Conservation (phyloP, 805 yeast species). For the Teunomyces barrocoloradensis region DNA sequence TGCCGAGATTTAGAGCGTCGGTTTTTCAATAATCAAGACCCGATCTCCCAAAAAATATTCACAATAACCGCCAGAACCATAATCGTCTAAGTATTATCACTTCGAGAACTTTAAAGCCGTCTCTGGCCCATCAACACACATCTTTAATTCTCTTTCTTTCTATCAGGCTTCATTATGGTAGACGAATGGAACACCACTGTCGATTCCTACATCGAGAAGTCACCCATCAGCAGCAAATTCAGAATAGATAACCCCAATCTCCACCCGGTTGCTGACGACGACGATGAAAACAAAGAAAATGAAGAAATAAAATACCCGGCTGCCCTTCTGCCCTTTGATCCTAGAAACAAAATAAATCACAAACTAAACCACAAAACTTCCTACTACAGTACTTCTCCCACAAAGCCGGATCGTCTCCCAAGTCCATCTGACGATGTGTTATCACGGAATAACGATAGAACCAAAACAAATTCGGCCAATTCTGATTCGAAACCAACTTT, state of each 20-base stretch:
- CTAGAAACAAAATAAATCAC: not conserved
- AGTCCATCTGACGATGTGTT: constrained; percentile 11
- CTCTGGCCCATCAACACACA: no score
- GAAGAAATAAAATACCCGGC: not conserved
- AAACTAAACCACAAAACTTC: constrained; percentile 9
- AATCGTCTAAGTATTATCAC: not conserved
- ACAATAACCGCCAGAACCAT: not conserved
- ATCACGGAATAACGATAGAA: not conserved
- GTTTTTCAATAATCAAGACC: no score
- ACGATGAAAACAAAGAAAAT: not conserved
- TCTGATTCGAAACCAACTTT: not conserved
- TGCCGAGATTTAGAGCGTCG: no score
- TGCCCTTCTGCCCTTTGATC: not conserved
- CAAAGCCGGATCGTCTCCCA: constrained; percentile 12
- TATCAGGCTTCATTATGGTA: not conserved
- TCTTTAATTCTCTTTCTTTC: not conserved
- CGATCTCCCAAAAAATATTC: not conserved
- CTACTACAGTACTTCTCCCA: constrained; percentile 12
- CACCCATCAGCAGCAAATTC: constrained; percentile 21
- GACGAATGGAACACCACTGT: not conserved
- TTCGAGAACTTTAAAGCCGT: no score
- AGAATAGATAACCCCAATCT: constrained; percentile 26
- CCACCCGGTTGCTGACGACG: constrained; percentile 15
- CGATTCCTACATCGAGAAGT: constrained; percentile 19
- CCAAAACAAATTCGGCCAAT: not conserved